phyloP scores from a whole-genome alignment of 192 early-diverging fungal species.

The Backusella tuberculispora region DNA sequence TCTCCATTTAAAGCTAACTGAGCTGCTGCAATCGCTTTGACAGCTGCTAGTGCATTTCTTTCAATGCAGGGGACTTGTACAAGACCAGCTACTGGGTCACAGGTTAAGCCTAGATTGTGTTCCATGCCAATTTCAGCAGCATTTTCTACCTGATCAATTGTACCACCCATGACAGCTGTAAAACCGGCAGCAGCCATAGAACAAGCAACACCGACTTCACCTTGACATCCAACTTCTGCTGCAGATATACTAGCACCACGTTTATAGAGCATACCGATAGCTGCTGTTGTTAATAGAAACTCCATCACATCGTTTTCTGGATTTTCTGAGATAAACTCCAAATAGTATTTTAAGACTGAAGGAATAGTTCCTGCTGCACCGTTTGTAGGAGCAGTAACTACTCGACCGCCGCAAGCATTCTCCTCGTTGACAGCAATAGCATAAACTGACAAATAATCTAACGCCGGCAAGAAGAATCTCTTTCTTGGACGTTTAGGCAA shows the following conservation, averaged over 20 bases:
- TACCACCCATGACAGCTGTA: constrained; percentile 93
- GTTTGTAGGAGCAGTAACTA: constrained; percentile 95
- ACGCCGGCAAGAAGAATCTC: constrained; percentile 71
- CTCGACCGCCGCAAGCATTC: constrained; percentile 80
- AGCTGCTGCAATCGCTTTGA: constrained; percentile 94
- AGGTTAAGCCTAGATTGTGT: constrained; percentile 80
- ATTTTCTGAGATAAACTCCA: constrained; percentile 91
- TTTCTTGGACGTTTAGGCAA: constrained; percentile 55
- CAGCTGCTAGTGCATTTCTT: constrained; percentile 89
- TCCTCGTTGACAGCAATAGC: constrained; percentile 97
- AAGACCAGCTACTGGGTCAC: constrained; percentile 87
- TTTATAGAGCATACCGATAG: constrained; percentile 97
- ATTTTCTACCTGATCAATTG: constrained; percentile 88
- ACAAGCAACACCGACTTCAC: constrained; percentile 97
- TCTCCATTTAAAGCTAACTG: constrained; percentile 93
- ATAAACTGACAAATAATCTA: constrained; percentile 92
- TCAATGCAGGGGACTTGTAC: constrained; percentile 98
- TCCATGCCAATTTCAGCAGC: constrained; percentile 97
- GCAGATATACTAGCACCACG: constrained; percentile 90
- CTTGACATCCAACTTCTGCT: constrained; percentile 97
- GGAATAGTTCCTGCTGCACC: constrained; percentile 95
- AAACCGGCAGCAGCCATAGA: constrained; percentile 95
- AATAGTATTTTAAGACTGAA: constrained; percentile 92
- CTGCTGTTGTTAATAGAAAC: constrained; percentile 90
- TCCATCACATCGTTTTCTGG: constrained; percentile 87